These are phyloP conservation scores for Colletotrichum echinochloae DNA, from an alignment of 2,329 filamentous ascomycete species.

Conservation along the genomic window DNA sequence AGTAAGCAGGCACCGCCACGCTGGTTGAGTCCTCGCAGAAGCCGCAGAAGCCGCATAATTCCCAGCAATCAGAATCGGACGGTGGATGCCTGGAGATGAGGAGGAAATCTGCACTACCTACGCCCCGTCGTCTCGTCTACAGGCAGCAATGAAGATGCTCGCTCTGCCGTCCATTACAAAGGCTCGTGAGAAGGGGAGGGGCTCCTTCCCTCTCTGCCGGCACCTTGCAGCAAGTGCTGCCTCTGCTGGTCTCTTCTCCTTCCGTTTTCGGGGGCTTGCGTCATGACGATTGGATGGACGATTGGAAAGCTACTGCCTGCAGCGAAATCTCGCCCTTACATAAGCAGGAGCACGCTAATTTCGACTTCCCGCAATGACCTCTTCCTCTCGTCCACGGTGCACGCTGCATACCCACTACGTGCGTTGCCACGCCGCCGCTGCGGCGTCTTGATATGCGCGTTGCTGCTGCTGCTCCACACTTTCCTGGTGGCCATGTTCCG, in stretches of 20 bases:
- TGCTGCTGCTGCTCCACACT: constrained; percentile 17
- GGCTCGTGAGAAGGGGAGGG: not conserved
- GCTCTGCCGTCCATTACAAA: not conserved
- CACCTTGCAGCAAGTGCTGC: constrained; percentile 12
- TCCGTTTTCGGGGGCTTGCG: constrained; percentile 11
- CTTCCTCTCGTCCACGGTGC: constrained; percentile 11
- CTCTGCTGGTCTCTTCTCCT: constrained; percentile 2
- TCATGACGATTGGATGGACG: constrained; percentile 11
- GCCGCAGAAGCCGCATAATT: constrained; percentile 2
- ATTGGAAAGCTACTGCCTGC: constrained; percentile 24
- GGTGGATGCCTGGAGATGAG: constrained; percentile 25
- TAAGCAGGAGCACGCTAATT: constrained; percentile 7
- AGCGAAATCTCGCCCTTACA: not conserved
- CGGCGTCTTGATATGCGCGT: not conserved
- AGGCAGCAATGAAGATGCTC: constrained; percentile 22
- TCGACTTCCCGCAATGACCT: constrained; percentile 16
- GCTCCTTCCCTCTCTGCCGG: not conserved
- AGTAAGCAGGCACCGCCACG: constrained; percentile 33
- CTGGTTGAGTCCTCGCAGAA: constrained; percentile 11
- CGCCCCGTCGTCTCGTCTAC: constrained; percentile 39
- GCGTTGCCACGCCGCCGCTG: constrained; percentile 5
- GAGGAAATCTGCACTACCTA: constrained; percentile 19
- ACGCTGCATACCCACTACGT: not conserved
- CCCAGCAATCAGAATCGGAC: constrained; percentile 22
- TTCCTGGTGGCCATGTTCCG: not conserved